Percentiles rank a stretch among this genome's conserved stretches.
Evolutionary conservation across 2,329 filamentous ascomycete genomes (phyloP).

Genomic region (Pestalotiopsis sp.): DNA sequence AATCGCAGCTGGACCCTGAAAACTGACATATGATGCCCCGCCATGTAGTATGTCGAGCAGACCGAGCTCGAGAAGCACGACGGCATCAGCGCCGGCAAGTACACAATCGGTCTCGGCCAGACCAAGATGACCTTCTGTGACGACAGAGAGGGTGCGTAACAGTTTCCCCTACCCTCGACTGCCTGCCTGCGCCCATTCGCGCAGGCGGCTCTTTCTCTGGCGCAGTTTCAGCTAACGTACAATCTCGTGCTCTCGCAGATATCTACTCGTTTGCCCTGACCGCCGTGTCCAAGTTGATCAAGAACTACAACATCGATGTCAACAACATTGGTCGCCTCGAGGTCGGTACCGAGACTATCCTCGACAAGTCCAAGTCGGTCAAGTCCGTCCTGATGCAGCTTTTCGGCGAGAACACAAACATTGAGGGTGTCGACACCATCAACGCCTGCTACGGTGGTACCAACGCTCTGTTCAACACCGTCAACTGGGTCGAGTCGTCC

Average conservation of each 20-base stretch:
- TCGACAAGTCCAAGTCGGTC: conserved; percentile 91
- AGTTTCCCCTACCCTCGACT: neutral
- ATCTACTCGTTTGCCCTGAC: conserved; percentile 88
- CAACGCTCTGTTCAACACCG: conserved; percentile 79
- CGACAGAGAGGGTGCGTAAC: conserved; percentile 75
- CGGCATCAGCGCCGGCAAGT: conserved; percentile 80
- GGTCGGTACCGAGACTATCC: conserved; percentile 82
- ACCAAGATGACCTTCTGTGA: conserved; percentile 93
- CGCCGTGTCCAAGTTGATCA: conserved; percentile 74
- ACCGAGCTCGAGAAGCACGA: conserved; percentile 83
- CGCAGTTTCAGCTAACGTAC: neutral
- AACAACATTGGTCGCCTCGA: conserved; percentile 79
- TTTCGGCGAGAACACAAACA: conserved; percentile 80
- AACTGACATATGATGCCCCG: conserved; percentile 23
- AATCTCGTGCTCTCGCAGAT: conserved; percentile 51
- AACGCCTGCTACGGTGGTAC: conserved; percentile 89
- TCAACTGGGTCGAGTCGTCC: conserved; percentile 88
- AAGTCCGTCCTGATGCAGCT: conserved; percentile 89
- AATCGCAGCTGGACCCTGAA: conserved; percentile 20
- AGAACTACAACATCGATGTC: conserved; percentile 82
- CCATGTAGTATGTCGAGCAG: conserved; percentile 77
- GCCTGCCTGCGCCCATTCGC: neutral
- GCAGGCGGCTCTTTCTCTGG: too few relatives aligned
- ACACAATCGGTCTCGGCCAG: conserved; percentile 89
- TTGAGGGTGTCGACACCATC: conserved; percentile 81